Percentiles rank a stretch among this genome's conserved stretches.
These are phyloP conservation scores for Rubroshorea leprosula DNA, from an alignment of 345 rosid genomes.

Conservation along the genomic window DNA sequence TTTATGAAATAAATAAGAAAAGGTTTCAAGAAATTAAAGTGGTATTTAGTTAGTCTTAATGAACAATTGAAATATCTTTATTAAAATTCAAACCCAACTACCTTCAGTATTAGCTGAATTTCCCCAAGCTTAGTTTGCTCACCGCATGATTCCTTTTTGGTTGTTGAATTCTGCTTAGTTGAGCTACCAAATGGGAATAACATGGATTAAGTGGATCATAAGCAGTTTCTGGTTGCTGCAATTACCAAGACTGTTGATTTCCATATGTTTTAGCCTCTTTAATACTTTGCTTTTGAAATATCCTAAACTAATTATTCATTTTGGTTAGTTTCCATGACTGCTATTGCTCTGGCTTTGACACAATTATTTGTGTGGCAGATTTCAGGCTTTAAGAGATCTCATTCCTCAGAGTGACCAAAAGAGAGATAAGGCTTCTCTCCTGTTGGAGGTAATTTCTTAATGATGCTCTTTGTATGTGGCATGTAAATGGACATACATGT, in stretches of 20 bases:
- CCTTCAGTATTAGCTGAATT: not conserved
- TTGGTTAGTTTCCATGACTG: no score
- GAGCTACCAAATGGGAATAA: not conserved
- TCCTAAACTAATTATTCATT: no score
- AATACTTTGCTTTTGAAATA: not conserved
- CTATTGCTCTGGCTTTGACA: conserved; percentile 6
- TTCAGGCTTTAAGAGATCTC: conserved; percentile 72
- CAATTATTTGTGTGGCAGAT: conserved; percentile 37
- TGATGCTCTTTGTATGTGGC: not conserved
- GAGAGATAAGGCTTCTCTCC: conserved; percentile 81
- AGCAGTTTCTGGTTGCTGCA: not conserved
- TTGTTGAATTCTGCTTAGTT: not conserved
- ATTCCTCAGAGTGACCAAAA: conserved; percentile 82
- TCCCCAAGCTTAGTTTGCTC: not conserved
- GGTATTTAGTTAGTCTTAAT: no score
- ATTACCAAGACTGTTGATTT: not conserved
- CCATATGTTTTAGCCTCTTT: not conserved
- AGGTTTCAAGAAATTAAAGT: no score
- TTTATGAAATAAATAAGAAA: no score
- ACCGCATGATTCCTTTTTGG: not conserved
- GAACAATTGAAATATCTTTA: no score
- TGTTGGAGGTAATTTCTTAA: conserved; percentile 50
- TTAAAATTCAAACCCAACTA: not conserved
- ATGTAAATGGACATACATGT: not conserved
- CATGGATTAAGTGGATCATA: not conserved